Conservation (phyloP, 2,329 filamentous ascomycete species). For the Berkeleyomyces basicola region DNA sequence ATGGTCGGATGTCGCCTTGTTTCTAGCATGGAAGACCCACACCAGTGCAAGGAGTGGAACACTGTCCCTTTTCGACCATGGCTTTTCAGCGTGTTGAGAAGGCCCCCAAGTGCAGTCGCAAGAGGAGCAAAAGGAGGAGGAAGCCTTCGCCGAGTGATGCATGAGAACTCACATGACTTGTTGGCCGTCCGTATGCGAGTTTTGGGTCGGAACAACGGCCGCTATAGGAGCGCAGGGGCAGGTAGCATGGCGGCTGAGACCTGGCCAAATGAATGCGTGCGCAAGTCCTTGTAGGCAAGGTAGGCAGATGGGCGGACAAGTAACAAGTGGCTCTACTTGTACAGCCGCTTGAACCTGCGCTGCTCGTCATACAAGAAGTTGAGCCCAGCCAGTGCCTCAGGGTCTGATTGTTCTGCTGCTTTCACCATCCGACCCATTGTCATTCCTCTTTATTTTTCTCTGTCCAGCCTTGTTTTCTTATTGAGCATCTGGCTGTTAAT, state of each 20-base stretch:
- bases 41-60: neutral
- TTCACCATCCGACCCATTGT: neutral
- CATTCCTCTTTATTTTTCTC: too few relatives aligned
- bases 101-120: neutral
- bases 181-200: neutral
- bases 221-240: too few relatives aligned
- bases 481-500: neutral
- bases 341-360: neutral
- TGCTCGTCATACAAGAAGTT: neutral
- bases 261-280: neutral
- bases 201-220: neutral
- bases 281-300: neutral
- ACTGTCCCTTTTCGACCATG: neutral
- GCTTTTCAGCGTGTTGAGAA: neutral
- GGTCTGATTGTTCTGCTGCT: neutral
- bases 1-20: constrained; percentile 12
- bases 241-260: neutral
- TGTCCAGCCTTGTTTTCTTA: neutral
- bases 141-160: neutral
- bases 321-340: neutral
- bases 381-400: neutral
- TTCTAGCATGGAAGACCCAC: neutral
- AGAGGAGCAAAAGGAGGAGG: neutral
- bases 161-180: neutral
- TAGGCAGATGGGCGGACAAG: neutral